These are phyloP conservation scores for Isochrysis galbana DNA, from an alignment of 78 protist genomes.

Conservation along the genomic window DNA sequence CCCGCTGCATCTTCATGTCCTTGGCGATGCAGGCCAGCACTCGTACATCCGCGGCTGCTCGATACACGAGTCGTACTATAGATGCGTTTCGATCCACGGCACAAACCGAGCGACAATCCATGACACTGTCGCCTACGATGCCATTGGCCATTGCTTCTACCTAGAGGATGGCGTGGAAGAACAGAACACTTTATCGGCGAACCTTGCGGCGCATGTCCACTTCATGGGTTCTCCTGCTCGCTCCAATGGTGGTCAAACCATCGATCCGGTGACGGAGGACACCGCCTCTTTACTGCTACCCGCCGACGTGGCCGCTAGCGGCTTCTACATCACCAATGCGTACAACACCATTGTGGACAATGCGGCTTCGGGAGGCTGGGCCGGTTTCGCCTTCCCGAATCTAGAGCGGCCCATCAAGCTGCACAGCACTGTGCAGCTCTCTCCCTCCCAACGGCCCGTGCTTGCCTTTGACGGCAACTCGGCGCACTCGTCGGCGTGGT, in stretches of 20 bases:
- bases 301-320: constrained; percentile 71
- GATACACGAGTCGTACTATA: constrained; percentile 21
- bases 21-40: neutral
- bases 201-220: constrained; percentile 41
- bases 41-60: neutral
- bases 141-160: constrained; percentile 68
- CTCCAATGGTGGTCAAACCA: too few relatives aligned
- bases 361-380: constrained; percentile 79
- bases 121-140: constrained; percentile 62
- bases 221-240: neutral
- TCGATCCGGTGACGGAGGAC: too few relatives aligned
- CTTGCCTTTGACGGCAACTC: constrained; percentile 65
- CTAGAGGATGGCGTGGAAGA: constrained; percentile 73
- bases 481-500: constrained; percentile 62
- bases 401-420: constrained; percentile 54
- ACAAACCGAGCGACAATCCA: constrained; percentile 38
- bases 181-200: constrained; percentile 45
- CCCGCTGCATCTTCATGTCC: neutral
- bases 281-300: constrained; percentile 60
- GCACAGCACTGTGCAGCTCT: neutral
- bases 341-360: constrained; percentile 70
- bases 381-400: constrained; percentile 70
- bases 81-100: constrained; percentile 71
- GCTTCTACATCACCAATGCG: constrained; percentile 75
- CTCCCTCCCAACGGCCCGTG: constrained; percentile 53